Percentiles rank a stretch among this genome's conserved stretches.
Conservation (phyloP, 495 filamentous ascomycete genomes). For the Aspergillus leporis region DNA sequence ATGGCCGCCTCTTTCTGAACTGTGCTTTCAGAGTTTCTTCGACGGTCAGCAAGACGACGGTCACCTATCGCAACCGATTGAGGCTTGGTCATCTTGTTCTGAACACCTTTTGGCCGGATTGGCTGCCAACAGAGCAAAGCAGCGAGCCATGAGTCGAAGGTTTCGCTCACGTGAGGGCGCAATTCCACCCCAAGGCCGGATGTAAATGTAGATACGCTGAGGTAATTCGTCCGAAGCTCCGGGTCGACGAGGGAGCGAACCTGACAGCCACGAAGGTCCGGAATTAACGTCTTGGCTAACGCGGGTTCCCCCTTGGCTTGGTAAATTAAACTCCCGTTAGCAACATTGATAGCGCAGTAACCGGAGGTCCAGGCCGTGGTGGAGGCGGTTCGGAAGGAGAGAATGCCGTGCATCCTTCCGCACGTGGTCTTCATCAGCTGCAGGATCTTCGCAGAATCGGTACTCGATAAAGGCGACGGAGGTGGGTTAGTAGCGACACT, state of each 20-base stretch:
- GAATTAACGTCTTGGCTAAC: constrained; percentile 62
- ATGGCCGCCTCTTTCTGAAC: constrained; percentile 77
- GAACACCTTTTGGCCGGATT: constrained; percentile 71
- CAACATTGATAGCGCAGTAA: constrained; percentile 59
- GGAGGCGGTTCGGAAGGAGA: constrained; percentile 57
- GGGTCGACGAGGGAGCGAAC: constrained; percentile 66
- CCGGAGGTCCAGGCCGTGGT: constrained; percentile 55
- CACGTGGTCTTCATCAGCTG: constrained; percentile 60
- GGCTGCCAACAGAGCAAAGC: constrained; percentile 94
- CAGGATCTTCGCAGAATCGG: constrained; percentile 53
- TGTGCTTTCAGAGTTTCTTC: constrained; percentile 62
- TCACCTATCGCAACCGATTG: constrained; percentile 54
- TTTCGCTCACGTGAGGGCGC: constrained; percentile 68
- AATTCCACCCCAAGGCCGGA: constrained; percentile 71
- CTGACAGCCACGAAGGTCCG: constrained; percentile 84
- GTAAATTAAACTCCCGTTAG: constrained; percentile 55
- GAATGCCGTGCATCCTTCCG: constrained; percentile 56
- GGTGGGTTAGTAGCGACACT: constrained; percentile 34
- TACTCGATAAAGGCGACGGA: constrained; percentile 52
- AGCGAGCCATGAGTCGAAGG: constrained; percentile 89
- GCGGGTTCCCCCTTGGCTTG: constrained; percentile 58
- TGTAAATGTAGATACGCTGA: constrained; percentile 75
- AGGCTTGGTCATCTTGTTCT: constrained; percentile 71
- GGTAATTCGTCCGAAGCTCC: constrained; percentile 67
- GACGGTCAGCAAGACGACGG: constrained; percentile 50